These are phyloP conservation scores for Dioscorea alata DNA, from an alignment of 106 monocot species.

Conservation along the genomic window DNA sequence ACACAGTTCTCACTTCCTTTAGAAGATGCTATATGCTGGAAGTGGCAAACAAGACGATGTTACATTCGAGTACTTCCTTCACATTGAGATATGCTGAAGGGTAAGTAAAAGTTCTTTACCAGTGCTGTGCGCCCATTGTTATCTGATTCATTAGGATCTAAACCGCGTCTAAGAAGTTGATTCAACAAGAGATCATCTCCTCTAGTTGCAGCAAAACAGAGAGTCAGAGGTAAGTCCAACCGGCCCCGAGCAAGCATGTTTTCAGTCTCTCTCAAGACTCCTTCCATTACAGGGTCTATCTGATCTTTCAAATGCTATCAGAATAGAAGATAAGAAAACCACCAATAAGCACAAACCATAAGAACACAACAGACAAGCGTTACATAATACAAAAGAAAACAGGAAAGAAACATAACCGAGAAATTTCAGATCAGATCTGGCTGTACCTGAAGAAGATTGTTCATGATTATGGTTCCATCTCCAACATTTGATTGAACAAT, in stretches of 20 bases:
- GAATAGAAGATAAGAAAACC: neutral
- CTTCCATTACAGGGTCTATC: conserved; percentile 39
- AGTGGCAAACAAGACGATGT: neutral
- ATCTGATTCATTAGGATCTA: conserved; percentile 65
- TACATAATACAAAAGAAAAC: too few relatives aligned
- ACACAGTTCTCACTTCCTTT: conserved; percentile 65
- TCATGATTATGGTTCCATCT: conserved; percentile 89
- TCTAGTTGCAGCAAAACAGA: conserved; percentile 48
- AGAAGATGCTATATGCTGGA: conserved; percentile 88
- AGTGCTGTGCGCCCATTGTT: conserved; percentile 43
- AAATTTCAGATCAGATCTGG: neutral
- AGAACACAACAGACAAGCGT: neutral
- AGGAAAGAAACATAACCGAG: too few relatives aligned
- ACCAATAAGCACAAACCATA: neutral
- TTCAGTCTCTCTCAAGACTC: conserved; percentile 48
- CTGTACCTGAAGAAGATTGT: conserved; percentile 83
- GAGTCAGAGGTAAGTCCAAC: conserved; percentile 59
- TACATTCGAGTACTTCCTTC: neutral
- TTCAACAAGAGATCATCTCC: conserved; percentile 55
- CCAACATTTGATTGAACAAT: conserved; percentile 83
- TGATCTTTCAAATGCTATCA: conserved; percentile 49
- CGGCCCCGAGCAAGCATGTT: conserved; percentile 49
- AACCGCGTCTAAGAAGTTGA: conserved; percentile 54
- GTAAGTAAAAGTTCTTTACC: conserved; percentile 21
- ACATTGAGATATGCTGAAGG: neutral